phyloP scores from a whole-genome alignment of 805 yeast genomes.

The Metschnikowia henanensis region DNA sequence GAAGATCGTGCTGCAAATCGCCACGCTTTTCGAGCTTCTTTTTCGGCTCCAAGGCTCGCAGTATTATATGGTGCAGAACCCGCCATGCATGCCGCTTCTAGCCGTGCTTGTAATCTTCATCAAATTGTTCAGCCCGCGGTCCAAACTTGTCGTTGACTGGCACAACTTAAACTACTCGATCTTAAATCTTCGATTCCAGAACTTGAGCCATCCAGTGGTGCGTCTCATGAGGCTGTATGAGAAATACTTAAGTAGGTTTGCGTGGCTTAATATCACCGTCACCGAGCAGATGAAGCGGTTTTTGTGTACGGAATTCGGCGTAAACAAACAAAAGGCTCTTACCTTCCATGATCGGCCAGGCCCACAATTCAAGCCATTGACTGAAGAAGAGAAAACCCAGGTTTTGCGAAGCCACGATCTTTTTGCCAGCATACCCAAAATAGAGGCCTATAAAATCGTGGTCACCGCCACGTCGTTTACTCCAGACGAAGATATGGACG shows the following conservation, averaged over 20 bases:
- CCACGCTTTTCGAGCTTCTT: slow-evolving; percentile 47
- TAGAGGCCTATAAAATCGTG: slow-evolving; percentile 55
- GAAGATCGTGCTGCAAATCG: slow-evolving; percentile 62
- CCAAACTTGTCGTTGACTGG: slow-evolving; percentile 87
- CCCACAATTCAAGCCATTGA: slow-evolving; percentile 56
- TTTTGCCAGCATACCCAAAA: slow-evolving; percentile 25
- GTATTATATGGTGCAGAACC: slow-evolving; percentile 80
- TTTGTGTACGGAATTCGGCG: slow-evolving; percentile 53
- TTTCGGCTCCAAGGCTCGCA: slow-evolving; percentile 59
- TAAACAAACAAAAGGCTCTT: slow-evolving; percentile 45
- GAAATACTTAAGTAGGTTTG: slow-evolving; percentile 54
- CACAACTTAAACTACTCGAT: slow-evolving; percentile 91
- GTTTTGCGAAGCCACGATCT: slow-evolving; percentile 28
- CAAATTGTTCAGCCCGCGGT: slow-evolving; percentile 46
- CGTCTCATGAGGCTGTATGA: slow-evolving; percentile 63
- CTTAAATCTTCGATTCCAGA: slow-evolving; percentile 60
- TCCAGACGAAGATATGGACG: slow-evolving; percentile 85
- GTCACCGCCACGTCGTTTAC: slow-evolving; percentile 93
- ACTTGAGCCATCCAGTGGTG: slow-evolving; percentile 61
- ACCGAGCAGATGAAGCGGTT: slow-evolving; percentile 70
- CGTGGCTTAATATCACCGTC: slow-evolving; percentile 78
- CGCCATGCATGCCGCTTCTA: slow-evolving; percentile 87
- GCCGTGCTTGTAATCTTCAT: slow-evolving; percentile 59
- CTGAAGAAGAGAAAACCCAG: slow-evolving; percentile 26
- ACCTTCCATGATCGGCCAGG: slow-evolving; percentile 90